These are phyloP conservation scores for Skeletonema costatum DNA, from an alignment of 108 stramenopile species.

Conservation along the genomic window DNA sequence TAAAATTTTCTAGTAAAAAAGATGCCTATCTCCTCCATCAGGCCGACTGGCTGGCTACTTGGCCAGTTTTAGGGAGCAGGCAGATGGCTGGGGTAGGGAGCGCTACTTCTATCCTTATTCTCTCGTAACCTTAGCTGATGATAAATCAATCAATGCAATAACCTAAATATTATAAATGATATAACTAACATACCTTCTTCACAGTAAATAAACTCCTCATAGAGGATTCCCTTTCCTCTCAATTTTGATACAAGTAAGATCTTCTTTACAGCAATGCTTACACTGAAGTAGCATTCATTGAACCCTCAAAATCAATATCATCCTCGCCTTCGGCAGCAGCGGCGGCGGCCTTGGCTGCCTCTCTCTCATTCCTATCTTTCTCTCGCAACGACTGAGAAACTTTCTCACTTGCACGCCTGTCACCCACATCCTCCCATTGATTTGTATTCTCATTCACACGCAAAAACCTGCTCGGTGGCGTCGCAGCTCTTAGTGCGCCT, in stretches of 20 bases:
- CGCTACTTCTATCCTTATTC: no score
- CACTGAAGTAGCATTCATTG: neutral
- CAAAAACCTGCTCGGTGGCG: constrained; percentile 66
- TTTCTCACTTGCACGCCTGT: constrained; percentile 58
- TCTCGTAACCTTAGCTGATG: no score
- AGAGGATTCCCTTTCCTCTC: neutral
- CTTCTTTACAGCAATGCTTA: neutral
- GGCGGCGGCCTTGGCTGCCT: neutral
- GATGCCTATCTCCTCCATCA: no score
- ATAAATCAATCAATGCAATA: neutral
- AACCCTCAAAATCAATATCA: neutral
- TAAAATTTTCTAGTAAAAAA: no score
- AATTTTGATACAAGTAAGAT: neutral
- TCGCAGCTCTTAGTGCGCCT: constrained; percentile 37
- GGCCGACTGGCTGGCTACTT: no score
- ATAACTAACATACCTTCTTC: neutral
- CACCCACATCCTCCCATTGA: constrained; percentile 82
- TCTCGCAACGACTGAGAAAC: constrained; percentile 48
- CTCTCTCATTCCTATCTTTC: constrained; percentile 26
- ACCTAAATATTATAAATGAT: neutral
- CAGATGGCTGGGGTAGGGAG: no score
- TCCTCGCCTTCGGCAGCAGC: neutral
- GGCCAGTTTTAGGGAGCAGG: no score
- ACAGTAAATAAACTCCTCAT: neutral
- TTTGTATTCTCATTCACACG: constrained; percentile 54